These are phyloP conservation scores for Trichoderma guizhouense DNA, from an alignment of 2,329 filamentous ascomycete species.

Conservation along the genomic window DNA sequence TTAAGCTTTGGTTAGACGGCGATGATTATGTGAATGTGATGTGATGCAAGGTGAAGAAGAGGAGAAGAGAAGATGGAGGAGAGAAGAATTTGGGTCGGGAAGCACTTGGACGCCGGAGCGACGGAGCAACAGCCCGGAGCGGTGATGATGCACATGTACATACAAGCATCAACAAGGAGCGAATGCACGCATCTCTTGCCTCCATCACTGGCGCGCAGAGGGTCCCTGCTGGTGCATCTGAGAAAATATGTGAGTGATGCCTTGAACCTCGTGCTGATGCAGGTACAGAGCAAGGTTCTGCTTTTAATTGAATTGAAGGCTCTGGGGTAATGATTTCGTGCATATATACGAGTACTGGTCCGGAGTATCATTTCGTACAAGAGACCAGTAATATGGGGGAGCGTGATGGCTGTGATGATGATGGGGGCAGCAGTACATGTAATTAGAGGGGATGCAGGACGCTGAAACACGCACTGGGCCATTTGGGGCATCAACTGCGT, in stretches of 20 bases:
- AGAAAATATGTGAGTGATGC: not conserved
- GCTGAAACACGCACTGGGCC: constrained; percentile 14
- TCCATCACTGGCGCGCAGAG: not conserved
- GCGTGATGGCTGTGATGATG: not conserved
- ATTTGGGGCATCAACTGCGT: not conserved
- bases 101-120: not conserved
- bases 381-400: not conserved
- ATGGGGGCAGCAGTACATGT: not conserved
- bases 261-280: not conserved
- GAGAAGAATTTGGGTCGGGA: not conserved
- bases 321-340: not conserved
- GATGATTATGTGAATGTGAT: not conserved
- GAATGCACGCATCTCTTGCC: not conserved
- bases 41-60: not conserved
- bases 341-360: not conserved
- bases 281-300: not conserved
- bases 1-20: not conserved
- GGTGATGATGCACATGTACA: not conserved
- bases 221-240: not conserved
- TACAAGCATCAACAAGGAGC: not conserved
- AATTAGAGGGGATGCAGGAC: constrained; percentile 5
- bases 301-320: not conserved
- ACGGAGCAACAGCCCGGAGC: not conserved
- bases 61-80: not conserved
- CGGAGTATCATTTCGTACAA: not conserved